Conservation (phyloP, 257 asterid species). For the Misopates orontium region DNA sequence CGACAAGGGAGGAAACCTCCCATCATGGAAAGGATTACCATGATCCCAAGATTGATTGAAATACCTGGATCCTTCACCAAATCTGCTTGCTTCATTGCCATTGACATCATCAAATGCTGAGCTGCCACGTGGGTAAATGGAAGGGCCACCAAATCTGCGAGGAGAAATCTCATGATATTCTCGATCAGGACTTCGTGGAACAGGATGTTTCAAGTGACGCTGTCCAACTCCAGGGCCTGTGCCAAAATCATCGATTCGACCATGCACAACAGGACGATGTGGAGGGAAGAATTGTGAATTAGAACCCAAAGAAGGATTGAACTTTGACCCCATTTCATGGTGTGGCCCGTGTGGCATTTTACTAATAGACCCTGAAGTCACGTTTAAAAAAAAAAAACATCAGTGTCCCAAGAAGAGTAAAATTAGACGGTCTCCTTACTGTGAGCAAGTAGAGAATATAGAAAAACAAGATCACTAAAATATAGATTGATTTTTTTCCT, state of each 20-base stretch:
- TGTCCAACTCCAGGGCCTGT: conserved; percentile 53
- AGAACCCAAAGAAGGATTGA: conserved; percentile 48
- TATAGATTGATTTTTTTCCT: not conserved
- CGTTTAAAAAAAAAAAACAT: conserved; percentile 19
- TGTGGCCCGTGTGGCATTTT: conserved; percentile 40
- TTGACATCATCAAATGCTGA: conserved; percentile 48
- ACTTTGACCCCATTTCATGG: conserved; percentile 45
- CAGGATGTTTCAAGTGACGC: conserved; percentile 44
- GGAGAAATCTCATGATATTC: conserved; percentile 54
- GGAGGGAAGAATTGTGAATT: conserved; percentile 51
- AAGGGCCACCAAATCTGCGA: conserved; percentile 47
- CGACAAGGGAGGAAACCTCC: conserved; percentile 52
- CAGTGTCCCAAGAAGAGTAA: conserved; percentile 3
- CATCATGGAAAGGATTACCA: conserved; percentile 57
- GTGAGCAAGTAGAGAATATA: not conserved
- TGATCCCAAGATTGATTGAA: conserved; percentile 48
- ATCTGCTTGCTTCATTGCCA: conserved; percentile 52
- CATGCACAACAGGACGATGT: conserved; percentile 41
- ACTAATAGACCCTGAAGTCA: conserved; percentile 49
- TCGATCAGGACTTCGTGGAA: conserved; percentile 48
- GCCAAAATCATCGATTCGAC: conserved; percentile 42
- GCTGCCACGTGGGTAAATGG: conserved; percentile 38
- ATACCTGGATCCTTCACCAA: conserved; percentile 64
- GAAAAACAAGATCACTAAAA: not conserved
- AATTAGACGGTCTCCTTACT: not conserved